phyloP scores from a whole-genome alignment of 192 early-diverging fungal genomes.

The Backusella parvicylindrica region DNA sequence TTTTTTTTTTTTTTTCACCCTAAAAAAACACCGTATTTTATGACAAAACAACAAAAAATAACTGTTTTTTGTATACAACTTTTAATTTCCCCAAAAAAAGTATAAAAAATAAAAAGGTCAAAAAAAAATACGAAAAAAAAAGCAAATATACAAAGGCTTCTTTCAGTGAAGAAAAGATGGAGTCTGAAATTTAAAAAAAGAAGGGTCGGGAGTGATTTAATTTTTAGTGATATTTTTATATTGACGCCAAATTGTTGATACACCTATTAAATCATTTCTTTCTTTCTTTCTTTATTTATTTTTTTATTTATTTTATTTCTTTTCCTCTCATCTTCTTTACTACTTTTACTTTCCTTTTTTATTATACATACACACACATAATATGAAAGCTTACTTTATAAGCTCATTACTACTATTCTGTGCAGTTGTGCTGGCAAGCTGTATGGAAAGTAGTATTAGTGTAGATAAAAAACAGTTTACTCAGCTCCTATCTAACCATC shows the following conservation, averaged over 20 bases:
- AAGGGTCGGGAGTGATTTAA: not conserved
- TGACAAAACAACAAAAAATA: not conserved
- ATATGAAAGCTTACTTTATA: not conserved
- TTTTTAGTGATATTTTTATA: not conserved
- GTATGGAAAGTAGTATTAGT: not conserved
- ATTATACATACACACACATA: not conserved
- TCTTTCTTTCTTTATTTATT: not conserved
- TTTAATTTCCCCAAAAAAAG: not conserved
- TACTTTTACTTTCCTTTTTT: not conserved
- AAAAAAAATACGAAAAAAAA: not conserved
- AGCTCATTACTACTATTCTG: not conserved
- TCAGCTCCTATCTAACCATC: conserved; percentile 3
- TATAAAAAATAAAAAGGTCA: not conserved
- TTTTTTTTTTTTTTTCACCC: not conserved
- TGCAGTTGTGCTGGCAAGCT: not conserved
- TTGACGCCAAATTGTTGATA: not conserved
- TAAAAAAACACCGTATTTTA: not conserved
- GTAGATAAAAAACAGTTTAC: conserved; percentile 8
- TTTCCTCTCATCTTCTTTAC: not conserved
- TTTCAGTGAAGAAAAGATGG: no score
- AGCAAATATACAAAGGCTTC: not conserved
- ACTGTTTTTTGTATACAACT: not conserved
- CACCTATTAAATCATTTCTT: conserved; percentile 1
- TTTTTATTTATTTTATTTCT: not conserved
- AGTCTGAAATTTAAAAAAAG: not conserved